Evolutionary conservation across 306 rosid genomes (phyloP), one percentile per base, ranked within the genome.

Genomic region (Citrullus mucosospermus): DNA sequence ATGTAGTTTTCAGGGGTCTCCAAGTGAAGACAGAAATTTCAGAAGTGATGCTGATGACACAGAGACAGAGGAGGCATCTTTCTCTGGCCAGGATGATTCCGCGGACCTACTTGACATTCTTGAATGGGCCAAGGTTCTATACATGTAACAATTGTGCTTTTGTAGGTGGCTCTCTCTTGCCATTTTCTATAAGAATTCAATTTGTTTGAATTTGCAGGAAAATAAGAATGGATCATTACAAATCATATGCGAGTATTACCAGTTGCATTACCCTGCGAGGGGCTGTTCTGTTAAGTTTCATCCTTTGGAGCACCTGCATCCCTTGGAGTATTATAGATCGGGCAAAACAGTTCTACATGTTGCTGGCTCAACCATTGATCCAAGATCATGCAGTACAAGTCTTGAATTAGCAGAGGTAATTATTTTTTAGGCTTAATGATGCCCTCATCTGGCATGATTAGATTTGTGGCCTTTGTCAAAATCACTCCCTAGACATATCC

Each of bases 21-120:
- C 99, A 41, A 80, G 98, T 78, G 99, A 96, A 80, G 99, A 96
- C 80, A 90, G 97, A 80, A 86, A 86, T 81, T 96, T 85, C 82
- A 88, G 99, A 88, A 93, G 98, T 84, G 99, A 96, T 78, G 87
- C 82, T 57, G 99, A 96, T 87, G 98, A 92, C 83, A 90, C 97
- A 2, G 99, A 91, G 83, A 91, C 96, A 8, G 99, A 92, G 79
- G 99, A 92, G 82, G 90, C 97, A 41, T 91, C 99, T 78, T 59
- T 88, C 87, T 96, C 99, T 14, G 99, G 97, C 80, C 99, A 87
- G 88, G 99, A 96, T 48, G 98, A 96, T 82, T 83, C 93, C 78
- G 87, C 81, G 80, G 99, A 92, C 79, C 93, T 91, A 39, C 75
- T 81, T 82, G 96, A 88, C 80, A 93, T 96, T 83, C 93, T 96